phyloP scores from a whole-genome alignment of 1,284 basidiomycete genomes.

The Rhizoctonia solani region DNA sequence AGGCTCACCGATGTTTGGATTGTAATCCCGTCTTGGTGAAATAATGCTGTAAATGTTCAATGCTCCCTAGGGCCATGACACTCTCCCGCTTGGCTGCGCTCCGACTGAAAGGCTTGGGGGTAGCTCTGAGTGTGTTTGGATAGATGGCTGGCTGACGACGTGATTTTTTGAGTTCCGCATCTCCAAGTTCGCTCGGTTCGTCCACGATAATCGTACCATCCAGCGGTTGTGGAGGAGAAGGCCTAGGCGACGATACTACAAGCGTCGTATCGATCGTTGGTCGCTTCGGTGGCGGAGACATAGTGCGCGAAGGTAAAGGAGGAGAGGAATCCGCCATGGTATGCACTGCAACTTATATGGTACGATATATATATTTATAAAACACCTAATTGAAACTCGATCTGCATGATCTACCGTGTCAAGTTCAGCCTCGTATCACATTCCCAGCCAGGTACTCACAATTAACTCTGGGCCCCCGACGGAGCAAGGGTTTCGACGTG shows the following conservation, averaged over 20 bases:
- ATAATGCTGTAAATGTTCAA: slow-evolving; percentile 85
- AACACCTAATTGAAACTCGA: not conserved
- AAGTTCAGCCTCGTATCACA: not conserved
- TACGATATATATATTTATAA: too few species aligned
- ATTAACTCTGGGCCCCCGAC: too few species aligned
- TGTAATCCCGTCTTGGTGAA: slow-evolving; percentile 81
- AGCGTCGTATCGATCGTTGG: too few species aligned
- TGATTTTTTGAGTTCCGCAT: slow-evolving; percentile 6
- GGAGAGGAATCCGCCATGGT: too few species aligned
- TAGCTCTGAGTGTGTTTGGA: slow-evolving; percentile 70
- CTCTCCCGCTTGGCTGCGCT: slow-evolving; percentile 85
- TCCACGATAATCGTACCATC: slow-evolving; percentile 10
- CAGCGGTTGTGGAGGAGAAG: too few species aligned
- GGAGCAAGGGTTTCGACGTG: too few species aligned
- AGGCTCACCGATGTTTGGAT: slow-evolving; percentile 68
- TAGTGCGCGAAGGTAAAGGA: too few species aligned
- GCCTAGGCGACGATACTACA: too few species aligned
- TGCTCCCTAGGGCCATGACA: slow-evolving; percentile 83
- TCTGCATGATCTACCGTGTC: not conserved
- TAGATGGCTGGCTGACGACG: slow-evolving; percentile 73
- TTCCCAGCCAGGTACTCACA: too few species aligned
- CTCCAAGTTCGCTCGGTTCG: slow-evolving; percentile 23
- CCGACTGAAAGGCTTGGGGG: slow-evolving; percentile 77
- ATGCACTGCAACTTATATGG: too few species aligned
- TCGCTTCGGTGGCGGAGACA: too few species aligned